Base-by-base conservation (phyloP, 768 basidiomycete species). In the Collybiopsis luxurians region DNA sequence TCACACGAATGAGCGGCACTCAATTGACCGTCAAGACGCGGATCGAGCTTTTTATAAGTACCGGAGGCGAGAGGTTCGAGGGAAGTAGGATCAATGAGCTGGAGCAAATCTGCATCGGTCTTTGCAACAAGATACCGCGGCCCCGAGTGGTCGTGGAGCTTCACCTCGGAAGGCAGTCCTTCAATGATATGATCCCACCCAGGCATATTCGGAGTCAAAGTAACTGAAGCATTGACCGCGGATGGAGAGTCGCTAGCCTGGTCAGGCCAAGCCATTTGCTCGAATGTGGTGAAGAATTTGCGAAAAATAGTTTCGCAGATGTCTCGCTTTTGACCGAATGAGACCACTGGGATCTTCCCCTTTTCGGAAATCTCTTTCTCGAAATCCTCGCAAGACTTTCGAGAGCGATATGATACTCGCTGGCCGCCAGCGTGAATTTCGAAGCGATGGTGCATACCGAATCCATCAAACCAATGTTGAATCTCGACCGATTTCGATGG, bases 391-490 rank as follows among this genome's bases (percentile, higher is more conserved):
- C 66, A 56, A 15, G 68, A 66, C 11, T 62, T 63, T 56, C 69
- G 73, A 28, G 69, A 74, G 36, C 67, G 67, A 61, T 76, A 76
- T 27, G 66, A 53, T 27, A 75, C 71, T 1, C 36, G 7, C 36
- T 62, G 4, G 6, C 63, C 65, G n/a, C 55, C 63, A 0, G 66
- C 61, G 26, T 63, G 59, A 61, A 76, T 73, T 53, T 74, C 69
- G 62, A 76, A 76, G 49, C 71, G 69, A 57, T 76, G 73, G 60
- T 69, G 69, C 58, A 72, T 67, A 15, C 70, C 67, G 48, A 76
- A 69, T 24, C 75, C 75, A 50, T 76, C 75, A 53, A 76, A 76
- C 75, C 74, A 73, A 45, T 75, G 75, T 46, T 67, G 61, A 5
- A 70, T 42, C 13, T 73, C 66, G 21, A 66, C 59, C 4, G 28